These are phyloP conservation scores for Trichoderma koningii DNA, from an alignment of 2,329 filamentous ascomycete genomes.

Conservation along the genomic window DNA sequence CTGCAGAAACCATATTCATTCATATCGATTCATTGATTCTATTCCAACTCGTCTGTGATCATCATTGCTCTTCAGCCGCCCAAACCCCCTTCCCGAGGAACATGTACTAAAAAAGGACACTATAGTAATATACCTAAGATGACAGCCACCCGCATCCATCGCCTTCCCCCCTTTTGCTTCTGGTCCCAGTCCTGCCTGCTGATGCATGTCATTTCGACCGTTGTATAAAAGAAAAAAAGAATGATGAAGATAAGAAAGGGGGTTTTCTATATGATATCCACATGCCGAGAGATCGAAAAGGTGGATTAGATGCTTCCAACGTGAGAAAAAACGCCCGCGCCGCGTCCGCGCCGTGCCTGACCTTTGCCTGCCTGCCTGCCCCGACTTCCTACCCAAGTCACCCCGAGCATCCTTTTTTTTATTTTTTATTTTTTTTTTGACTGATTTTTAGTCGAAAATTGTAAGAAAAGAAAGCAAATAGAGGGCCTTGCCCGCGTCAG, in stretches of 20 bases:
- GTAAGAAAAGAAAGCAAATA: too few species aligned
- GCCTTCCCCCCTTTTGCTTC: neutral
- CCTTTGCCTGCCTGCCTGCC: slow-evolving; percentile 6
- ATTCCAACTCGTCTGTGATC: slow-evolving; percentile 20
- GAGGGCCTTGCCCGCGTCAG: too few species aligned
- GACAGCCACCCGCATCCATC: neutral
- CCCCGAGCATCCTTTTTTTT: slow-evolving; percentile 10
- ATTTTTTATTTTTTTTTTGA: too few species aligned
- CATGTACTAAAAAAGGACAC: neutral
- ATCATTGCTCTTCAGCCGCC: slow-evolving; percentile 11
- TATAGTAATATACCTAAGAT: too few species aligned
- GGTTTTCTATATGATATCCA: slow-evolving; percentile 18
- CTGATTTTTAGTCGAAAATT: too few species aligned
- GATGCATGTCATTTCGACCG: slow-evolving; percentile 3
- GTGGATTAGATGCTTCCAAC: slow-evolving; percentile 23
- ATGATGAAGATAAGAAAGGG: neutral
- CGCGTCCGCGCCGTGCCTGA: slow-evolving; percentile 16
- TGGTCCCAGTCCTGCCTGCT: neutral
- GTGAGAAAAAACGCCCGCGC: slow-evolving; percentile 22
- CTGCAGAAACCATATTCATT: slow-evolving; percentile 4
- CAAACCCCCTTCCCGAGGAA: neutral
- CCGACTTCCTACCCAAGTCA: slow-evolving; percentile 21
- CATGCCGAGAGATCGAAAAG: slow-evolving; percentile 10
- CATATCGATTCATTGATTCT: slow-evolving; percentile 17
- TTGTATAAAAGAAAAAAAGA: slow-evolving; percentile 4